Percentiles rank a stretch among this genome's conserved stretches.
These are phyloP conservation scores for Jacaranda mimosifolia DNA, from an alignment of 257 asterid genomes.

Conservation along the genomic window DNA sequence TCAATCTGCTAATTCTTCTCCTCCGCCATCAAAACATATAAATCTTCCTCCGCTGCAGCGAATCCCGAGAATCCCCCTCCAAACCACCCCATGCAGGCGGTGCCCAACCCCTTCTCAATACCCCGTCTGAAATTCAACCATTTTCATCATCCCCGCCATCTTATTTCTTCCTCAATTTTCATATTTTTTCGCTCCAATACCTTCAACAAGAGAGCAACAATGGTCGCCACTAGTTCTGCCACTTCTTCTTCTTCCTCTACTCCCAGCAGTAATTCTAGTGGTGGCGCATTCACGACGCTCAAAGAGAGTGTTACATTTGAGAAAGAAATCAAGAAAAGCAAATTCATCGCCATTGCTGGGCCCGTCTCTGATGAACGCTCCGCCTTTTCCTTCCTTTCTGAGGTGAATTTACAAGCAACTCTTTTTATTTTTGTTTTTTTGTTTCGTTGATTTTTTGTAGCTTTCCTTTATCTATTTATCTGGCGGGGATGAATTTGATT, in stretches of 20 bases:
- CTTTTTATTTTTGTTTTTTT: not conserved
- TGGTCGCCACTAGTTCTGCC: constrained; percentile 39
- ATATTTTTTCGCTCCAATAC: constrained; percentile 1
- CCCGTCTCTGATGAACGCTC: constrained; percentile 74
- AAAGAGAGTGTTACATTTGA: constrained; percentile 67
- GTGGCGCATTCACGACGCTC: constrained; percentile 74
- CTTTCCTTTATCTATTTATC: not conserved
- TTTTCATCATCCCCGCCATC: constrained; percentile 26
- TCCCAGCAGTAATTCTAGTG: constrained; percentile 27
- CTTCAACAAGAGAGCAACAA: constrained; percentile 35
- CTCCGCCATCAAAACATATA: constrained; percentile 18
- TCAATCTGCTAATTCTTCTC: not conserved
- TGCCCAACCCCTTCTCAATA: constrained; percentile 4
- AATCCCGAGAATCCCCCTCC: not conserved
- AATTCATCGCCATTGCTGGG: constrained; percentile 88
- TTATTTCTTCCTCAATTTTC: constrained; percentile 26
- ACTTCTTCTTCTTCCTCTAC: constrained; percentile 39
- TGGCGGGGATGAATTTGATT: not conserved
- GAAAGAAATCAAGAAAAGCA: constrained; percentile 83
- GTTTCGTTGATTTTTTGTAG: not conserved
- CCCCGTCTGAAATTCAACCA: constrained; percentile 21
- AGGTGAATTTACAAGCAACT: constrained; percentile 49
- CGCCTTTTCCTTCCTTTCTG: constrained; percentile 73
- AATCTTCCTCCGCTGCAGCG: not conserved
- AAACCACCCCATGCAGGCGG: constrained; percentile 36